These are phyloP conservation scores for Gentiana macrophylla DNA, from an alignment of 257 asterid genomes.

Conservation along the genomic window DNA sequence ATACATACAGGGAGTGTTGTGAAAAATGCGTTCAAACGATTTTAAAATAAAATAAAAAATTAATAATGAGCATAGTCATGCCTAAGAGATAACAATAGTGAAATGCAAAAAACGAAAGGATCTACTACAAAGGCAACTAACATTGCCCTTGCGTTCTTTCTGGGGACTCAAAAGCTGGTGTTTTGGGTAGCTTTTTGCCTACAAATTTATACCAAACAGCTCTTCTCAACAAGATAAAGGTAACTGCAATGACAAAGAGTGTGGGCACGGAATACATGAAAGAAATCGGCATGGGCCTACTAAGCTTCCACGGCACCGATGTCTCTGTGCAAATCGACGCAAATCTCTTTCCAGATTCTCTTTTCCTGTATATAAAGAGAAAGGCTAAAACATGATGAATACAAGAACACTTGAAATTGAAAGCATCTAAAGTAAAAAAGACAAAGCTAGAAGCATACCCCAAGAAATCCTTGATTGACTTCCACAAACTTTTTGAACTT, in stretches of 20 bases:
- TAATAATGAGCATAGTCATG: too few relatives aligned
- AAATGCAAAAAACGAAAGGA: too few relatives aligned
- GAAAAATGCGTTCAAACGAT: too few relatives aligned
- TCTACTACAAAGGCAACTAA: neutral
- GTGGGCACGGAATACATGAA: constrained; percentile 32
- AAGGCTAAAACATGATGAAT: neutral
- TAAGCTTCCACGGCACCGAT: constrained; percentile 24
- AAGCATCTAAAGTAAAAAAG: too few relatives aligned
- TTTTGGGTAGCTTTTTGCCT: constrained; percentile 14
- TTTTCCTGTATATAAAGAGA: constrained; percentile 30
- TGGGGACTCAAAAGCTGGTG: constrained; percentile 1
- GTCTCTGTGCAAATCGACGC: constrained; percentile 55
- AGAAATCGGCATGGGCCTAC: constrained; percentile 20
- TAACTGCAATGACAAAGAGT: constrained; percentile 25
- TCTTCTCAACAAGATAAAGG: constrained; percentile 28
- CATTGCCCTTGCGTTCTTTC: constrained; percentile 1
- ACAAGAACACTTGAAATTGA: neutral
- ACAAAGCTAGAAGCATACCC: constrained; percentile 32
- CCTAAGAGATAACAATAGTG: too few relatives aligned
- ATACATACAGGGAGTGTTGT: too few relatives aligned
- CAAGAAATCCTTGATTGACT: constrained; percentile 49
- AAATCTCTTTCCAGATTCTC: constrained; percentile 54
- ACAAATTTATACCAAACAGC: constrained; percentile 19
- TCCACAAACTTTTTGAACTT: constrained; percentile 44
- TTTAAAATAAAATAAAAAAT: too few relatives aligned